Base-by-base conservation (phyloP, 2,329 filamentous ascomycete species). In the Stachybotrys echinatus region DNA sequence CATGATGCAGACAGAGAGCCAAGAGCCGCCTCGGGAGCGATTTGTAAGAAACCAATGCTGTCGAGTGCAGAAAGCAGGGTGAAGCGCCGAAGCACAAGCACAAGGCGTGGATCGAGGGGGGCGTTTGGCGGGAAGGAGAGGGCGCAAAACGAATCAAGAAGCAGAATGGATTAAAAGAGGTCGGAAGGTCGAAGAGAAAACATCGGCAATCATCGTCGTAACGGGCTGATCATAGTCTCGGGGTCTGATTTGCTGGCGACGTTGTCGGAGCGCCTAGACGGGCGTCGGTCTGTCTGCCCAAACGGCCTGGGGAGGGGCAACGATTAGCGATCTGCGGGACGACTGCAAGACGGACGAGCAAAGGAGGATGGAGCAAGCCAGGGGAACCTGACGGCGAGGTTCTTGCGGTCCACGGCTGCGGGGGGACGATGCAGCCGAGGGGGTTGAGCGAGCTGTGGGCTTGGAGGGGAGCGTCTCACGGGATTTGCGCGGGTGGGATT, bases 181-280 rank as follows among this genome's bases (percentile, higher is more conserved):
- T 76, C 72, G 61, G 64, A 61, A 72, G 66, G 69, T 71, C 66
- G 71, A 73, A 66, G 69, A 69, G 61, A 65, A 67, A 68, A 70
- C 72, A 68, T 71, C 68, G 74, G 69, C 74, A 74, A 73, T 79
- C 78, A 81, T 81, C 67, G 77, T 80, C 67, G 73, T 73, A 61
- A 66, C 64, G 61, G 62, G 59, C 64, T 59, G 64, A 58, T 65
- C 65, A 68, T 71, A 61, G 60, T 66, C 55, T 42, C 39, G 19
- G 31, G 20, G 20, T 18, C 20, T 14, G 34, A 22, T 18, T 37
- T 12, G 20, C 22, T 45, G 42, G 22, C 42, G 42, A 45, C 20
- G 20, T 14, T 45, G 22, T 23, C 23, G 8, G n/a, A 7, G 42
- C 21, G 42, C 18, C 20, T 34, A 14, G 27, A 34, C 27, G 27